Conservation (phyloP, 2,329 filamentous ascomycete species). For the Albophoma yamanashiensis region DNA sequence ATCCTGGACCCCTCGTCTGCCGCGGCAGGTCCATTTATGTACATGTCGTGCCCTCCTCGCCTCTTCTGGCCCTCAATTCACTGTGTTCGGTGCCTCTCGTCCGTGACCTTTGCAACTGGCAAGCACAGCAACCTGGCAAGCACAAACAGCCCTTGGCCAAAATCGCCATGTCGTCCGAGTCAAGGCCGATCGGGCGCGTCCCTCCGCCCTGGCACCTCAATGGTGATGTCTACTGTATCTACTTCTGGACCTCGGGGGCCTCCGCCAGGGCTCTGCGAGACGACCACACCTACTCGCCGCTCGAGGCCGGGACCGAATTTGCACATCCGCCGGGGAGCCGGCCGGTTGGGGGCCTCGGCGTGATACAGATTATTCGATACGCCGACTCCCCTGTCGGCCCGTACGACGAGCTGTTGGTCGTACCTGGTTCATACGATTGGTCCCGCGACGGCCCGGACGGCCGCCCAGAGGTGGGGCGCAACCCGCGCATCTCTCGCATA, state of each 20-base stretch:
- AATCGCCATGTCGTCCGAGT: neutral
- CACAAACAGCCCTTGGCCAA: neutral
- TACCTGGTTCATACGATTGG: constrained; percentile 35
- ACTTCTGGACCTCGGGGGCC: constrained; percentile 24
- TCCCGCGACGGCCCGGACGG: constrained; percentile 22
- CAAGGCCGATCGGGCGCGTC: constrained; percentile 10
- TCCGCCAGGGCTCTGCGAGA: constrained; percentile 20
- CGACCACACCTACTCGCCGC: constrained; percentile 31
- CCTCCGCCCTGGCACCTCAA: constrained; percentile 33
- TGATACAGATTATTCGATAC: constrained; percentile 41
- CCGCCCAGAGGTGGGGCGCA: constrained; percentile 21
- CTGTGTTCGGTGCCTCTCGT: neutral
- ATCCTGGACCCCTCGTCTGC: neutral
- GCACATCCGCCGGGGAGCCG: constrained; percentile 17
- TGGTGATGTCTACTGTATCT: constrained; percentile 31
- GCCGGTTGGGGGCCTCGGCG: constrained; percentile 32
- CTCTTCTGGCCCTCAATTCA: neutral
- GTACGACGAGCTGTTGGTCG: constrained; percentile 41
- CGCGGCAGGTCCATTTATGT: neutral
- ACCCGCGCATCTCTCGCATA: constrained; percentile 36
- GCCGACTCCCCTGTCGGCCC: constrained; percentile 38
- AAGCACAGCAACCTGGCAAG: neutral
- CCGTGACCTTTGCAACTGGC: neutral
- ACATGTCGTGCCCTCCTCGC: neutral
- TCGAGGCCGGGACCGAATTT: constrained; percentile 31